Conservation (phyloP, 331 rosid genomes). For the Stylosanthes scabra region DNA sequence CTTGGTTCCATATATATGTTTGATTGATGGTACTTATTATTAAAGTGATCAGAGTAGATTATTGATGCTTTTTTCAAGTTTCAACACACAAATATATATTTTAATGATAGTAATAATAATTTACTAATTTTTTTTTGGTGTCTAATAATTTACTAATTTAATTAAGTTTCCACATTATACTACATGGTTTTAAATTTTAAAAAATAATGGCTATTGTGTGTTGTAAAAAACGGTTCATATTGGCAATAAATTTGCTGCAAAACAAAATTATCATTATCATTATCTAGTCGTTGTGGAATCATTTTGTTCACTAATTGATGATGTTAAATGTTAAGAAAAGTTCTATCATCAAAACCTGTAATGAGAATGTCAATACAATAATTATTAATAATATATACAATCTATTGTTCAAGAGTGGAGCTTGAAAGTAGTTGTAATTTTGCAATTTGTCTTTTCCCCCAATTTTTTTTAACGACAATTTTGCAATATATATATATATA, state of each 20-base stretch:
- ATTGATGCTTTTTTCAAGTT: background rate
- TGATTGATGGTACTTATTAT: background rate
- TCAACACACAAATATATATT: background rate
- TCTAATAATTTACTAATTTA: no score
- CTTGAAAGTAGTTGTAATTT: background rate
- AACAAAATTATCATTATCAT: background rate
- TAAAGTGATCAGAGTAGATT: no score
- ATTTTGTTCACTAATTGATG: background rate
- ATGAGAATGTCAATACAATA: background rate
- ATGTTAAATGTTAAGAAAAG: background rate
- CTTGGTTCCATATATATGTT: slow-evolving; percentile 27
- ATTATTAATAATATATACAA: slow-evolving; percentile 1
- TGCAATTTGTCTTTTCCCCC: no score
- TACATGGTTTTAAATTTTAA: background rate
- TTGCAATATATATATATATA: no score
- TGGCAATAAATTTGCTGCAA: slow-evolving; percentile 29
- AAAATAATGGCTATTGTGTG: background rate
- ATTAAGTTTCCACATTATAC: no score
- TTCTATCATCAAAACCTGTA: background rate
- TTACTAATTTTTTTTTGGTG: no score
- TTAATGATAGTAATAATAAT: background rate
- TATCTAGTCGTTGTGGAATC: background rate
- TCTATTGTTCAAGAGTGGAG: background rate
- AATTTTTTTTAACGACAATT: no score
- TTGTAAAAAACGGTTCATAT: background rate